These are phyloP conservation scores for Colletotrichum chrysophilum DNA, from an alignment of 2,329 filamentous ascomycete species.

Conservation along the genomic window DNA sequence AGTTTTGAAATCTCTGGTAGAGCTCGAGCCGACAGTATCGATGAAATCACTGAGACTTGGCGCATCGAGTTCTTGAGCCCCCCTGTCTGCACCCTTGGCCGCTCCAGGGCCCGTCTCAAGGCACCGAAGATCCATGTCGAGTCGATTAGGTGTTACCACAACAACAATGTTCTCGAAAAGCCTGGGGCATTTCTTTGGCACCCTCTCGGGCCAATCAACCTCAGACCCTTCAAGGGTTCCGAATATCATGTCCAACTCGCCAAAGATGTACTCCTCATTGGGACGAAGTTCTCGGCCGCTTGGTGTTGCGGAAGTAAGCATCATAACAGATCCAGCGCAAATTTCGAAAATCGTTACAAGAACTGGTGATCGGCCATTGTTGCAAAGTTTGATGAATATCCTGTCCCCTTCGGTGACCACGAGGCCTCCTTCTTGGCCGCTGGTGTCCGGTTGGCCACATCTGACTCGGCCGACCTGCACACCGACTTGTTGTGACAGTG, in stretches of 20 bases:
- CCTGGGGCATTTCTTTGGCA: rapidly evolving
- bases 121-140: neutral
- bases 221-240: neutral
- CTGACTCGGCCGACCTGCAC: neutral
- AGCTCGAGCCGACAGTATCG: neutral
- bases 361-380: rapidly evolving
- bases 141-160: neutral
- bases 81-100: neutral
- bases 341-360: neutral
- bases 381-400: neutral
- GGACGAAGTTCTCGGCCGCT: neutral
- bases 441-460: neutral
- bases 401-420: neutral
- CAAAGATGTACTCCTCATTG: neutral
- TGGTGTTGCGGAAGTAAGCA: rapidly evolving
- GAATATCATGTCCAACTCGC: neutral
- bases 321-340: neutral
- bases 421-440: neutral
- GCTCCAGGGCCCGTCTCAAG: neutral
- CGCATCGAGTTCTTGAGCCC: rapidly evolving
- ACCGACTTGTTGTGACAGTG: neutral
- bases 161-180: neutral
- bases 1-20: neutral
- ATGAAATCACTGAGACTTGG: neutral
- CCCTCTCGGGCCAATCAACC: neutral